Evolutionary conservation across 805 yeast genomes (phyloP).

Genomic region (Lachancea sp.): DNA sequence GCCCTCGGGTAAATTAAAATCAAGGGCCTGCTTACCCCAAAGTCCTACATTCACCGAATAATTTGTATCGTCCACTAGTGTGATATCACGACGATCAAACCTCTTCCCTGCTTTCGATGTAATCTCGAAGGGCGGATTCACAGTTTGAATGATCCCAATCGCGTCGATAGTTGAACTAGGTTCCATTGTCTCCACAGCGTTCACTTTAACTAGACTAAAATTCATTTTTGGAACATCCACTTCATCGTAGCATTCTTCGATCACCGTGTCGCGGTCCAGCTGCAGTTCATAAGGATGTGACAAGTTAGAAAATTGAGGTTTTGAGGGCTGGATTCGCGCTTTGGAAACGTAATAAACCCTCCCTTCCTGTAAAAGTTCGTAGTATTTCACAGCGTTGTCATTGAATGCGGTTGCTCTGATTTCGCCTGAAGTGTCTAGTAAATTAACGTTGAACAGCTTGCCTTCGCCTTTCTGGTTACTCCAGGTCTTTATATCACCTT

Average conservation of each 20-base stretch:
- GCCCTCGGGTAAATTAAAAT: constrained; percentile 66
- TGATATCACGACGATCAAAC: constrained; percentile 84
- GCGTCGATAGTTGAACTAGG: constrained; percentile 75
- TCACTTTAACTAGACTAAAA: constrained; percentile 68
- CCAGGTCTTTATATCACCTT: constrained; percentile 85
- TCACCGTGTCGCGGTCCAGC: constrained; percentile 69
- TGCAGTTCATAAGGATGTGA: constrained; percentile 83
- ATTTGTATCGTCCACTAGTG: constrained; percentile 78
- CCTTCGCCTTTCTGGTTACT: constrained; percentile 84
- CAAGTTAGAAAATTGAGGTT: constrained; percentile 77
- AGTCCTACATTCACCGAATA: constrained; percentile 72
- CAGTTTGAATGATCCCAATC: constrained; percentile 75
- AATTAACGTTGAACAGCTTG: constrained; percentile 77
- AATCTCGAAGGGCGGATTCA: constrained; percentile 68
- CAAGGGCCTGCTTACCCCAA: constrained; percentile 85
- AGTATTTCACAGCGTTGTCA: constrained; percentile 74
- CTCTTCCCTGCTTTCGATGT: constrained; percentile 88
- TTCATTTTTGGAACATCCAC: constrained; percentile 69
- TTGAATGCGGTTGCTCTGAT: constrained; percentile 93
- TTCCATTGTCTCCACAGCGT: constrained; percentile 59
- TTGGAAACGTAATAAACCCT: constrained; percentile 79
- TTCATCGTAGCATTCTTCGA: constrained; percentile 60
- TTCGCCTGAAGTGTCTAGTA: constrained; percentile 92
- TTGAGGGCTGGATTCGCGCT: constrained; percentile 75
- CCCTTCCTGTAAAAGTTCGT: constrained; percentile 76